Conservation (phyloP, 2,329 filamentous ascomycete genomes). For the Colletotrichum theobromicola region DNA sequence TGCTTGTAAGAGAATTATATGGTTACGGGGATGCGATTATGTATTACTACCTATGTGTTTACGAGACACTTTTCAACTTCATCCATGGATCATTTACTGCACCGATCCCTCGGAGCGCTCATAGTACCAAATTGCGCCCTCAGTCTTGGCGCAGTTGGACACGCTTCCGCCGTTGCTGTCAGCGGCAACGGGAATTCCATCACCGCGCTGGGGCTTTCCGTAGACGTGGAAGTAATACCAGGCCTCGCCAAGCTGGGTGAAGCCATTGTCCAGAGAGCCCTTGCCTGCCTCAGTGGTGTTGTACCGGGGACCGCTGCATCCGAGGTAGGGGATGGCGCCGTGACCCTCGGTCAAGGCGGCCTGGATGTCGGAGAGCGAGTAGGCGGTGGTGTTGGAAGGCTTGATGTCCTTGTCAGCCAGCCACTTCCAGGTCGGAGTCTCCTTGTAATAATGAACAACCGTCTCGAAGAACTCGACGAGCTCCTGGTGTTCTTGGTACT, state of each 20-base stretch:
- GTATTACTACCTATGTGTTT: neutral
- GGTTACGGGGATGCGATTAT: neutral
- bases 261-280: conserved; percentile 59
- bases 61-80: neutral
- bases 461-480: conserved; percentile 70
- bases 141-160: conserved; percentile 60
- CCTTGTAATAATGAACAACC: conserved; percentile 59
- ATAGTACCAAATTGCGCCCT: conserved; percentile 60
- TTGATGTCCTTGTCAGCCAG: conserved; percentile 57
- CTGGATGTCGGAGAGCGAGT: conserved; percentile 59
- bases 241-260: conserved; percentile 63
- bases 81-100: neutral
- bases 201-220: conserved; percentile 59
- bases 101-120: conserved; percentile 43
- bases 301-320: conserved; percentile 64
- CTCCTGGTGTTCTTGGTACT: conserved; percentile 60
- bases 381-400: conserved; percentile 63
- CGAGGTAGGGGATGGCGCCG: conserved; percentile 63
- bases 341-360: conserved; percentile 52
- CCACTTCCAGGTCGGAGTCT: conserved; percentile 66
- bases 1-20: neutral
- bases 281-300: conserved; percentile 64
- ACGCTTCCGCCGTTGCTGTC: conserved; percentile 52
- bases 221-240: conserved; percentile 71
- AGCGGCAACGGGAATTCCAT: conserved; percentile 47